These are phyloP conservation scores for Begonia peltatifolia DNA, from an alignment of 306 rosid species.

Conservation along the genomic window DNA sequence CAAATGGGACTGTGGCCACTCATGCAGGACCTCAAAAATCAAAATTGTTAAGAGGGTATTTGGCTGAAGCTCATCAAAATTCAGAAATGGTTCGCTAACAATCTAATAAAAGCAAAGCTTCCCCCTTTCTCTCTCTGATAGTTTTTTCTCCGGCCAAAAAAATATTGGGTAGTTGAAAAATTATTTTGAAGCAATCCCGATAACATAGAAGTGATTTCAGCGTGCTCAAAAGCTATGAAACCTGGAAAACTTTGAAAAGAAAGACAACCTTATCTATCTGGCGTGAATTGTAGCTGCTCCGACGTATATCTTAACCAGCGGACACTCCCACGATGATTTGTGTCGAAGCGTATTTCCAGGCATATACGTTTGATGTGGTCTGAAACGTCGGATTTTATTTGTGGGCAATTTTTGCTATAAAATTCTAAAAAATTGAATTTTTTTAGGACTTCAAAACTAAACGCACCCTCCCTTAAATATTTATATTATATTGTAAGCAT, in stretches of 20 bases:
- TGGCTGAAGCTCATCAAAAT: background rate
- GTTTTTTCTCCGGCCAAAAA: background rate
- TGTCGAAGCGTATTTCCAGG: background rate
- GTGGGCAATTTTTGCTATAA: background rate
- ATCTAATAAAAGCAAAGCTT: background rate
- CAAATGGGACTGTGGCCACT: conserved; percentile 35
- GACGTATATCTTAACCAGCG: conserved; percentile 3
- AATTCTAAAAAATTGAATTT: too few species aligned
- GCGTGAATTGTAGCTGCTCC: background rate
- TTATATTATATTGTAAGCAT: too few species aligned
- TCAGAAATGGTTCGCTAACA: background rate
- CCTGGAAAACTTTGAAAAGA: background rate
- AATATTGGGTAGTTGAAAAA: background rate
- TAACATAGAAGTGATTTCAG: background rate
- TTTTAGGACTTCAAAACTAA: too few species aligned
- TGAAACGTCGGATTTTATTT: background rate
- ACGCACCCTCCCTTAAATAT: too few species aligned
- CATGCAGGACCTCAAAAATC: conserved; percentile 52
- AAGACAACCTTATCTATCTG: conserved; percentile 16
- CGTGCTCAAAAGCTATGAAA: conserved; percentile 2
- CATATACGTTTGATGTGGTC: conserved; percentile 4
- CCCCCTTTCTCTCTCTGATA: background rate
- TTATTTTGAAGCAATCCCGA: conserved; percentile 2
- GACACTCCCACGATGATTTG: conserved; percentile 9
- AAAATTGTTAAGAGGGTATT: conserved; percentile 5